Percentiles rank a stretch among this genome's conserved stretches.
These are phyloP conservation scores for Pleurotus citrinopileatus DNA, from an alignment of 768 basidiomycete genomes.

Conservation along the genomic window DNA sequence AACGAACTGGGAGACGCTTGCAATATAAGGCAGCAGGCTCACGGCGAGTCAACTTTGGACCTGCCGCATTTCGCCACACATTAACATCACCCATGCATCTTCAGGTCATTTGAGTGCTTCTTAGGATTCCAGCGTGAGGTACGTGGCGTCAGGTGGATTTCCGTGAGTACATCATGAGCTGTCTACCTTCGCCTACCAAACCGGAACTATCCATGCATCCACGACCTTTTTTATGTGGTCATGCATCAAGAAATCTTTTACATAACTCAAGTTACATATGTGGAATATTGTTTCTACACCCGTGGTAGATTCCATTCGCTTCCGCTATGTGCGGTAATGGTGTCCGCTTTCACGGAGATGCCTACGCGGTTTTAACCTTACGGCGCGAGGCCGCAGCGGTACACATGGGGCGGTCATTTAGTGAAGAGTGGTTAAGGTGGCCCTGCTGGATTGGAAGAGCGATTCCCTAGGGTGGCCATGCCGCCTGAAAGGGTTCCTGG, in stretches of 20 bases:
- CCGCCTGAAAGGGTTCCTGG: too few relatives aligned
- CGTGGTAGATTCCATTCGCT: too few relatives aligned
- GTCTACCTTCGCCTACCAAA: neutral
- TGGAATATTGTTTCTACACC: neutral
- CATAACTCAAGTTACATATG: slow-evolving; percentile 3
- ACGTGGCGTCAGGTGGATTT: slow-evolving; percentile 7
- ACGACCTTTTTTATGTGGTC: slow-evolving; percentile 1
- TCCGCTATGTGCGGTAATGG: too few relatives aligned
- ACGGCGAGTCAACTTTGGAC: neutral
- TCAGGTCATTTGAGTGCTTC: slow-evolving; percentile 6
- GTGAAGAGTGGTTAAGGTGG: too few relatives aligned
- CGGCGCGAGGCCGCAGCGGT: too few relatives aligned
- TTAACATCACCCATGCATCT: neutral
- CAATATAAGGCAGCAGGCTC: neutral
- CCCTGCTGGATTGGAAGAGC: too few relatives aligned
- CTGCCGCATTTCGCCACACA: neutral
- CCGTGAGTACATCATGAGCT: neutral
- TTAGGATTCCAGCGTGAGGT: slow-evolving; percentile 9
- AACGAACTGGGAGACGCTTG: neutral
- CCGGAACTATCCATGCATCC: slow-evolving; percentile 8
- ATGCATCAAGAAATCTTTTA: neutral
- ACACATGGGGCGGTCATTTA: too few relatives aligned
- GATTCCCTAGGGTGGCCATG: too few relatives aligned
- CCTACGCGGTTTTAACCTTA: too few relatives aligned
- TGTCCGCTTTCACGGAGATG: too few relatives aligned